Evolutionary conservation across 2,329 filamentous ascomycete genomes (phyloP).

Genomic region (Paecilomyces fulvus): DNA sequence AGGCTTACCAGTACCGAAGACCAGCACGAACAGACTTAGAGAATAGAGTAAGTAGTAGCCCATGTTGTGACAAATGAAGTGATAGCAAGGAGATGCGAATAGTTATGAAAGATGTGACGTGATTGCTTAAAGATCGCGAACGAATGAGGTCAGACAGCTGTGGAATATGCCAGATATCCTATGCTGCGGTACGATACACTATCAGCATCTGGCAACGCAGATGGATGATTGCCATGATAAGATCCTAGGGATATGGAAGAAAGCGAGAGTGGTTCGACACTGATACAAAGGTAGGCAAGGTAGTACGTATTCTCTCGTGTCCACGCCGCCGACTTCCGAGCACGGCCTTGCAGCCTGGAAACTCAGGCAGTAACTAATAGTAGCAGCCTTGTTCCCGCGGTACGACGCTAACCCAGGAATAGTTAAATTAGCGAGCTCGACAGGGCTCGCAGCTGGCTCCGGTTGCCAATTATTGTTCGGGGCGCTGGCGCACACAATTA

Average conservation of each 20-base stretch:
- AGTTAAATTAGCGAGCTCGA: constrained; percentile 30
- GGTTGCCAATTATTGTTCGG: constrained; percentile 14
- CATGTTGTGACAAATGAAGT: constrained; percentile 46
- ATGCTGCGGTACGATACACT: background rate
- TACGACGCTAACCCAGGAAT: constrained; percentile 22
- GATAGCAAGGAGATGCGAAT: background rate
- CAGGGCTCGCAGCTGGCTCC: constrained; percentile 1
- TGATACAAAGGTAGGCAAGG: background rate
- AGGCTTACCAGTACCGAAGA: constrained; percentile 58
- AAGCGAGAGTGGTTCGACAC: background rate
- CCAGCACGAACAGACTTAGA: constrained; percentile 61
- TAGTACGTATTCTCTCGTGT: background rate
- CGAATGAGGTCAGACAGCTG: background rate
- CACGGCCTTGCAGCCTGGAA: constrained; percentile 4
- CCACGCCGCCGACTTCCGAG: background rate
- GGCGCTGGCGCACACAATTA: constrained; percentile 22
- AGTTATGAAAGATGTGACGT: background rate
- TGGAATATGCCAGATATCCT: background rate
- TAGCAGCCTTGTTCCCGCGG: background rate
- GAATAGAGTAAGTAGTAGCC: constrained; percentile 68
- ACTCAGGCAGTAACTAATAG: constrained; percentile 6
- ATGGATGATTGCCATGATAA: background rate
- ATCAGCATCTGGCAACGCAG: background rate
- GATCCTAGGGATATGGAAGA: background rate
- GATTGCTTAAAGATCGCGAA: background rate